Evolutionary conservation across 129 eudicot species (phyloP), one percentile per base, ranked within the genome.

Genomic region (Saussurea involucrata): DNA sequence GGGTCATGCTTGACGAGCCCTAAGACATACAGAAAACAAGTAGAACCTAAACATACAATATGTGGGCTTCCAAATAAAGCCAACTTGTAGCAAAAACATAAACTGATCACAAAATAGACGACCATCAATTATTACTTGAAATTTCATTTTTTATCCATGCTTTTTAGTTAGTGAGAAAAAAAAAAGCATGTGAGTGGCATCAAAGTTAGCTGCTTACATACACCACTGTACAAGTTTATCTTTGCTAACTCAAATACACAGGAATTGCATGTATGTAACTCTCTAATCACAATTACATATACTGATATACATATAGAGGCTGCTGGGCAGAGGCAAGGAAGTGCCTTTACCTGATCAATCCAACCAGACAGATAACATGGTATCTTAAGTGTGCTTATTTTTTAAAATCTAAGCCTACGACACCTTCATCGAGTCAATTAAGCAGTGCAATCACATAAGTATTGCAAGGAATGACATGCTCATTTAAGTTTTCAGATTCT

Each of bases 1-100:
- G 81, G 29, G 65, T 80, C 85, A 93, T 83, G 78, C 92, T 93
- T 58, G 78, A 81, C 33, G 94, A 88, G 63, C 81, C 81, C 81
- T 77, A 76, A 63, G 68, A 73, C 29, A 57, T 53, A n/a, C 31
- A 0, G 11, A 73, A n/a, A 80, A 67, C 70, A 36, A 69, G 71
- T 29, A 34, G 34, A 74, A 40, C 40, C 5, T 66, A 37, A 74
- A 46, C 13, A 74, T 68, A 67, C 11, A 74, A 18, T 11, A 66
- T 49, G n/a, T 72, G 29, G 28, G 40, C 27, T 49, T 65, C 28
- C 33, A 24, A 4, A 66, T 27, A 46, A 79, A 40, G 13, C 57
- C 73, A 64, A 22, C 10, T 22, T 13, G 15, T 15, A 72, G 58
- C 15, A 57, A 64, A 69, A 34, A 53, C 4, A 63, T 71, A 24